phyloP scores from a whole-genome alignment of 306 rosid genomes.

The Medicago arabica region DNA sequence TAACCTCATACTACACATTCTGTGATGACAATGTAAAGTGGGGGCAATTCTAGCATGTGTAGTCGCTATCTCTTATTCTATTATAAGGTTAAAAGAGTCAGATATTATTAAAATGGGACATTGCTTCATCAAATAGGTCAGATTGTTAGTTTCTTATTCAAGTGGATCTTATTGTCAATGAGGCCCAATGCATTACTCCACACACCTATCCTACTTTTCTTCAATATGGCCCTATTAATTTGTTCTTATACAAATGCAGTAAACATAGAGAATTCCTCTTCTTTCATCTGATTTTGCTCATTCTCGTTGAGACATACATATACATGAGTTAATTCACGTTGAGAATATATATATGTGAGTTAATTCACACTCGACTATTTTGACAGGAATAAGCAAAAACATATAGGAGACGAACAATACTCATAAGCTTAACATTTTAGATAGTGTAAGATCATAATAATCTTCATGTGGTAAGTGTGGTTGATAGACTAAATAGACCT shows the following conservation, averaged over 20 bases:
- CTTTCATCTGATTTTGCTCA: too few relatives aligned
- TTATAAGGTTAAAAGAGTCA: slow-evolving; percentile 48
- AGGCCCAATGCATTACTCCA: slow-evolving; percentile 59
- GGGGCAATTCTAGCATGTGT: slow-evolving; percentile 61
- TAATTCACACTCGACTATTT: too few relatives aligned
- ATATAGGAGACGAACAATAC: too few relatives aligned
- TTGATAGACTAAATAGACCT: slow-evolving; percentile 36
- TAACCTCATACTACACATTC: slow-evolving; percentile 46
- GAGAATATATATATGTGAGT: too few relatives aligned
- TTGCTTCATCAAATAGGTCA: slow-evolving; percentile 44
- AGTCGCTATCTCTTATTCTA: slow-evolving; percentile 61
- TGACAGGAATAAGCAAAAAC: too few relatives aligned
- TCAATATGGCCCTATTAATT: slow-evolving; percentile 45
- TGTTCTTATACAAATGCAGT: slow-evolving; percentile 50
- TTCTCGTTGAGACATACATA: too few relatives aligned
- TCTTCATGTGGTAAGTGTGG: slow-evolving; percentile 39
- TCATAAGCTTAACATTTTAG: slow-evolving; percentile 36
- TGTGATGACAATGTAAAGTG: slow-evolving; percentile 50
- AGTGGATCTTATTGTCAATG: slow-evolving; percentile 51
- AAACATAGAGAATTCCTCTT: too few relatives aligned
- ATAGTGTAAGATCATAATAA: slow-evolving; percentile 45
- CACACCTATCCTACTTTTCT: slow-evolving; percentile 39
- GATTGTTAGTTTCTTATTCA: slow-evolving; percentile 44
- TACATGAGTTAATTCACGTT: too few relatives aligned
- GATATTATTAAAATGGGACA: slow-evolving; percentile 47